These are phyloP conservation scores for Suillus placidus DNA, from an alignment of 768 basidiomycete species.

Conservation along the genomic window DNA sequence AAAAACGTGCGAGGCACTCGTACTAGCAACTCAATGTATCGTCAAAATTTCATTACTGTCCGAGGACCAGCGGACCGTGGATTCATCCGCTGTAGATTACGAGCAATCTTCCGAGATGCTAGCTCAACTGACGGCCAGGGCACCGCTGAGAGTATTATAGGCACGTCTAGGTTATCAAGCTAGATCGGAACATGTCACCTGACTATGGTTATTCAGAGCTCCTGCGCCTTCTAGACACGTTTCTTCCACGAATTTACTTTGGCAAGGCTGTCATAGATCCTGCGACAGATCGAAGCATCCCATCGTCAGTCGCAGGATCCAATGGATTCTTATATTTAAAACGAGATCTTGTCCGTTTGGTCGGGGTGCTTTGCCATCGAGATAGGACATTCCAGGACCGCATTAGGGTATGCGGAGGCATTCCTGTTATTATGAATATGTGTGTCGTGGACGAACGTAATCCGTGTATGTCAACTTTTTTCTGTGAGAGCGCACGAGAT, in stretches of 20 bases:
- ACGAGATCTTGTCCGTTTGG: constrained; percentile 83
- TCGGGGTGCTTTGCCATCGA: constrained; percentile 76
- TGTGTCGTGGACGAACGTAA: constrained; percentile 91
- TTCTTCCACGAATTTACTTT: constrained; percentile 85
- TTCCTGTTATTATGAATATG: constrained; percentile 82
- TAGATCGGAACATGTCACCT: background rate
- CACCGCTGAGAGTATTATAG: constrained; percentile 59
- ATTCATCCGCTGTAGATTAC: constrained; percentile 22
- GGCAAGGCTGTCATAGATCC: constrained; percentile 54
- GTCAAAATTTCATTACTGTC: constrained; percentile 56
- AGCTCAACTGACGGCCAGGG: constrained; percentile 44
- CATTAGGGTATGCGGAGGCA: constrained; percentile 68
- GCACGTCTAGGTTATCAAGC: constrained; percentile 38
- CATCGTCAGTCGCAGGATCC: constrained; percentile 37
- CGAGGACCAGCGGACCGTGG: constrained; percentile 36
- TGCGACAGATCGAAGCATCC: background rate
- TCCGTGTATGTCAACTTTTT: constrained; percentile 70
- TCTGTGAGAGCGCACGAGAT: background rate
- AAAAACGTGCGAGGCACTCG: constrained; percentile 78
- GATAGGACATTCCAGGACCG: constrained; percentile 73
- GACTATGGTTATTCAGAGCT: constrained; percentile 50
- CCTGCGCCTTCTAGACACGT: constrained; percentile 72
- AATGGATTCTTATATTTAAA: constrained; percentile 84
- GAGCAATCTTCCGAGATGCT: constrained; percentile 48
- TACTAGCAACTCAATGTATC: constrained; percentile 78